These are phyloP conservation scores for Panicum miliaceum DNA, from an alignment of 176 grass and related monocot genomes.

Conservation along the genomic window DNA sequence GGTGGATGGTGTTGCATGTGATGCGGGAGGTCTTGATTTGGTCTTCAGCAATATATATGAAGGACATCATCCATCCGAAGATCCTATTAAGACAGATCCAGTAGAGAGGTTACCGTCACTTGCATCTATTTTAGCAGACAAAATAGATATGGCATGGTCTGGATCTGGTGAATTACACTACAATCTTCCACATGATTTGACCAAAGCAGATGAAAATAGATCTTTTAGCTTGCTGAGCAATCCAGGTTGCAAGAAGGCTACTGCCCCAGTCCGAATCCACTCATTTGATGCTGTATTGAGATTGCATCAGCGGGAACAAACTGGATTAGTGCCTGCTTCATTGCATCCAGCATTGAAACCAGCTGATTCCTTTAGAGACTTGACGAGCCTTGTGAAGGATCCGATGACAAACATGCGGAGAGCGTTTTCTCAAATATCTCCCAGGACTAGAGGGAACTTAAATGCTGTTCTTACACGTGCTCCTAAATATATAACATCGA, in stretches of 20 bases:
- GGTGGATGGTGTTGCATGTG: slow-evolving; percentile 47
- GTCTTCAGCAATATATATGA: slow-evolving; percentile 40
- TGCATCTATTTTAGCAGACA: slow-evolving; percentile 82
- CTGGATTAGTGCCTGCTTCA: slow-evolving; percentile 51
- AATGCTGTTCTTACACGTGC: slow-evolving; percentile 55
- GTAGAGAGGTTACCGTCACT: slow-evolving; percentile 61
- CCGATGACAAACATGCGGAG: slow-evolving; percentile 66
- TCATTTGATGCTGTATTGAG: slow-evolving; percentile 77
- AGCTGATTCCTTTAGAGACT: slow-evolving; percentile 59
- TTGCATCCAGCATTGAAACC: slow-evolving; percentile 58
- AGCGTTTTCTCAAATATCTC: slow-evolving; percentile 81
- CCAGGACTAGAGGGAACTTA: slow-evolving; percentile 60
- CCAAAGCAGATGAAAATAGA: slow-evolving; percentile 46
- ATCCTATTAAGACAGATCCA: slow-evolving; percentile 42
- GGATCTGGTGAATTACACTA: slow-evolving; percentile 61
- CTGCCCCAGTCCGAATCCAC: slow-evolving; percentile 72
- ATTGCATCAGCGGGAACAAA: slow-evolving; percentile 57
- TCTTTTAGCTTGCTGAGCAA: slow-evolving; percentile 40
- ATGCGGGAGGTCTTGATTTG: slow-evolving; percentile 49
- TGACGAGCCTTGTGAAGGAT: slow-evolving; percentile 54
- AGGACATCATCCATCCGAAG: slow-evolving; percentile 22
- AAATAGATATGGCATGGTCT: slow-evolving; percentile 92
- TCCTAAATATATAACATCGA: slow-evolving; percentile 60
- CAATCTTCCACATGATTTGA: slow-evolving; percentile 44
- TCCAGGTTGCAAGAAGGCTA: slow-evolving; percentile 53